Evolutionary conservation across 306 rosid genomes (phyloP).

Genomic region (Ormosia emarginata): DNA sequence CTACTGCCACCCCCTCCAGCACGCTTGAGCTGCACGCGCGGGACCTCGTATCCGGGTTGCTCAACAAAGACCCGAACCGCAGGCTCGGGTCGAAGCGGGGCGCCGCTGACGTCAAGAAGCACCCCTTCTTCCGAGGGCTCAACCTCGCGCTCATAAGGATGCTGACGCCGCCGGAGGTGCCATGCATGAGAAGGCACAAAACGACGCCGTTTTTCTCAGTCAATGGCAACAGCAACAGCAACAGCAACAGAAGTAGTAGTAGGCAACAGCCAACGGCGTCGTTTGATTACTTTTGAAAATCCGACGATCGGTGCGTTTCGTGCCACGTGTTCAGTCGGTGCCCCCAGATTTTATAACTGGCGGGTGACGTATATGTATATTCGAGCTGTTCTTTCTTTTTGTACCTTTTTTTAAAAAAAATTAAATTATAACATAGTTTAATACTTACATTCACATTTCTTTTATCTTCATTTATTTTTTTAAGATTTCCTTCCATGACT

Average conservation of each 20-base stretch:
- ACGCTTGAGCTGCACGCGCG: constrained; percentile 79
- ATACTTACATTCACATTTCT: neutral
- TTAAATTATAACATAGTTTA: neutral
- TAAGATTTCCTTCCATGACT: neutral
- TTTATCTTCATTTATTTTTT: neutral
- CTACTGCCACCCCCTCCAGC: constrained; percentile 41
- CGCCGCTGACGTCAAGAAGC: constrained; percentile 82
- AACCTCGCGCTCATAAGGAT: constrained; percentile 74
- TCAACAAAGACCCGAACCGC: constrained; percentile 65
- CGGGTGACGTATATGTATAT: constrained; percentile 52
- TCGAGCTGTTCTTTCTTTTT: constrained; percentile 39
- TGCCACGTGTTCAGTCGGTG: constrained; percentile 48
- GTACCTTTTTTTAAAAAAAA: neutral
- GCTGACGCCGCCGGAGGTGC: constrained; percentile 66
- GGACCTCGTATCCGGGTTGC: constrained; percentile 47
- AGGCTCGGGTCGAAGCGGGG: constrained; percentile 95
- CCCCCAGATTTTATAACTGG: constrained; percentile 48
- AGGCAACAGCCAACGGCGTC: constrained; percentile 36
- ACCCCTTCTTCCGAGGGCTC: constrained; percentile 65
- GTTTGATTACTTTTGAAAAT: constrained; percentile 46
- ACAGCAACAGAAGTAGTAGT: neutral
- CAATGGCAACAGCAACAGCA: neutral
- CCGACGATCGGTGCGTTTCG: constrained; percentile 17
- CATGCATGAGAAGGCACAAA: constrained; percentile 37
- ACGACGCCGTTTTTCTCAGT: constrained; percentile 39